Percentiles rank a stretch among this genome's conserved stretches.
Evolutionary conservation across 176 grass and related monocot species (phyloP).

Genomic region (Aegilops bicornis): DNA sequence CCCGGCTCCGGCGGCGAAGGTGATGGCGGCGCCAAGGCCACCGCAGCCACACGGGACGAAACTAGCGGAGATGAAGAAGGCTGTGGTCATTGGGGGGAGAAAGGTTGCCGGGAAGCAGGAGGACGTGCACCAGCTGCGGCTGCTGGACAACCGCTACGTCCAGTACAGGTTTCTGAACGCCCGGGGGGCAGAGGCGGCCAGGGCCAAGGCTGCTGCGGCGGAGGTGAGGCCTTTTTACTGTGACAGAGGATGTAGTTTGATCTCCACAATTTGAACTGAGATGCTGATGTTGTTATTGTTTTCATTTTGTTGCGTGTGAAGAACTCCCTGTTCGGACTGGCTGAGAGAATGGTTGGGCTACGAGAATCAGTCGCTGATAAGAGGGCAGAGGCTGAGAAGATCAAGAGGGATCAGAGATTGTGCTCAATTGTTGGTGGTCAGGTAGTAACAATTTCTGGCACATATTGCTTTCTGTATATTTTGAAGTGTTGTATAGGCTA

Average conservation of each 20-base stretch:
- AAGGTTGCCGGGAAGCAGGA: constrained; percentile 55
- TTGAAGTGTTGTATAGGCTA: background rate
- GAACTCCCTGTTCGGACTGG: constrained; percentile 64
- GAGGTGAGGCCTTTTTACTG: constrained; percentile 45
- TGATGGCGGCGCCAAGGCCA: constrained; percentile 36
- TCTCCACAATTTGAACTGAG: background rate
- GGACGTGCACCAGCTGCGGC: constrained; percentile 65
- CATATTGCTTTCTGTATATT: background rate
- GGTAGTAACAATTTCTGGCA: constrained; percentile 14
- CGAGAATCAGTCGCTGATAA: constrained; percentile 52
- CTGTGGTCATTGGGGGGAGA: constrained; percentile 10
- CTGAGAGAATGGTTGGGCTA: constrained; percentile 12
- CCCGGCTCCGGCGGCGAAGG: constrained; percentile 29
- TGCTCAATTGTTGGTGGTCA: constrained; percentile 45
- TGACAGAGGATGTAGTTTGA: background rate
- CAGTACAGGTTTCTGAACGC: constrained; percentile 77
- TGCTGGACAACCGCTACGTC: constrained; percentile 63
- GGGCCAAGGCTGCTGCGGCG: constrained; percentile 42
- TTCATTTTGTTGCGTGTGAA: constrained; percentile 15
- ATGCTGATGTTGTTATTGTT: background rate
- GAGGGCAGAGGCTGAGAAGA: constrained; percentile 42
- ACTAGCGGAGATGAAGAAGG: constrained; percentile 50
- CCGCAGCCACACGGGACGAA: constrained; percentile 61
- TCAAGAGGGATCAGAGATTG: constrained; percentile 47
- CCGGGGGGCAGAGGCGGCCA: constrained; percentile 31